Evolutionary conservation across 2,329 filamentous ascomycete genomes (phyloP).

Genomic region (Rhynchosporium agropyri): DNA sequence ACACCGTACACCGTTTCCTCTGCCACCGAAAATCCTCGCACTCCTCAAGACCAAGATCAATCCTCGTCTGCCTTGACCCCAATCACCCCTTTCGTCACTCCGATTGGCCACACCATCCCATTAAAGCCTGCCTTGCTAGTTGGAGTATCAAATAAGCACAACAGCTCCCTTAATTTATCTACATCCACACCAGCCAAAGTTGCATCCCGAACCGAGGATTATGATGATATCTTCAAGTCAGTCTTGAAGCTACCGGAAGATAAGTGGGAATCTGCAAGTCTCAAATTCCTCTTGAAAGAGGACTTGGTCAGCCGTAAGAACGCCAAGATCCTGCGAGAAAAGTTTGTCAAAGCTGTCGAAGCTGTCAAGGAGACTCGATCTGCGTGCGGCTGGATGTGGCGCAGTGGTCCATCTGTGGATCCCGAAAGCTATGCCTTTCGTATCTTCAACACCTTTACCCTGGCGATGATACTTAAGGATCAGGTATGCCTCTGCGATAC

Average conservation of each 20-base stretch:
- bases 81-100: not conserved
- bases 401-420: not conserved
- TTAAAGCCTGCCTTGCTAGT: not conserved
- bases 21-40: not conserved
- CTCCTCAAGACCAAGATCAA: not conserved
- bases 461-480: not conserved
- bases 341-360: not conserved
- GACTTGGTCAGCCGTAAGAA: not conserved
- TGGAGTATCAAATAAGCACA: not conserved
- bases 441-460: not conserved
- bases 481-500: not conserved
- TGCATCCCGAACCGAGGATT: not conserved
- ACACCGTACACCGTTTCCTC: not conserved
- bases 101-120: not conserved
- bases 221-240: not conserved
- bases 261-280: not conserved
- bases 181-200: not conserved
- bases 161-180: too few species aligned
- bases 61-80: not conserved
- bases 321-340: not conserved
- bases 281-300: not conserved
- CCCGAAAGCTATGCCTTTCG: slow-evolving; percentile 6
- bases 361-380: not conserved
- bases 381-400: not conserved
- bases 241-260: not conserved